Conservation (phyloP, 202 grass and related monocot genomes). For the Setaria italica region DNA sequence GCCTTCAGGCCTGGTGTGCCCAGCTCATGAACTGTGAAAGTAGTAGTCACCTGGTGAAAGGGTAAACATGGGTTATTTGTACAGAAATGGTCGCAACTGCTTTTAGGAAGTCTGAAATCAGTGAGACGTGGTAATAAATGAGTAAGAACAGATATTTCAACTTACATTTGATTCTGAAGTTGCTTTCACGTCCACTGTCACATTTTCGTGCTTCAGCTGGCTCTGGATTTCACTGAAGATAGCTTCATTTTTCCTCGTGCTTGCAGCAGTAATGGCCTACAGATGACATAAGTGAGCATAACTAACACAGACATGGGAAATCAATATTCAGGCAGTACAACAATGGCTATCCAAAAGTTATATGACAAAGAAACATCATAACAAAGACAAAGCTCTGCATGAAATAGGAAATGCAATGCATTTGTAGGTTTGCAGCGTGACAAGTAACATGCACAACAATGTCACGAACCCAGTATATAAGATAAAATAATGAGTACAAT, state of each 20-base stretch:
- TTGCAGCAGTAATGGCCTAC: slow-evolving; percentile 71
- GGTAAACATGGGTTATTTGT: not conserved
- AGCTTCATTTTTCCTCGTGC: slow-evolving; percentile 77
- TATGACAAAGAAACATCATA: not conserved
- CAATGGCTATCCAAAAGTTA: not conserved
- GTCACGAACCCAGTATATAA: not conserved
- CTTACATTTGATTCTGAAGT: slow-evolving; percentile 83
- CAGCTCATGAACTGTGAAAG: slow-evolving; percentile 66
- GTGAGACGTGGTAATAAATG: not conserved
- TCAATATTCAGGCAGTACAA: not conserved
- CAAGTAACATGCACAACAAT: not conserved
- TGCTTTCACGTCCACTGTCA: slow-evolving; percentile 82
- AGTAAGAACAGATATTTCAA: slow-evolving; percentile 8
- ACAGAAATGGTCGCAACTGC: slow-evolving; percentile 13
- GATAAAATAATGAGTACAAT: not conserved
- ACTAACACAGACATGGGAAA: not conserved
- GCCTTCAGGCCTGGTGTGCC: slow-evolving; percentile 72
- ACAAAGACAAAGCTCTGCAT: not conserved
- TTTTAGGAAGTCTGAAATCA: slow-evolving; percentile 23
- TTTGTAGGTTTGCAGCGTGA: not conserved
- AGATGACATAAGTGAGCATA: slow-evolving; percentile 23
- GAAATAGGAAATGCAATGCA: not conserved
- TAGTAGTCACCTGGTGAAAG: slow-evolving; percentile 56
- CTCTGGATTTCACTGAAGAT: slow-evolving; percentile 74
- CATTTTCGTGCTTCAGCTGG: slow-evolving; percentile 70